Percentiles rank a stretch among this genome's conserved stretches.
Conservation (phyloP, 371 early-diverging fungal genomes). For the Lichtheimia ramosa region DNA sequence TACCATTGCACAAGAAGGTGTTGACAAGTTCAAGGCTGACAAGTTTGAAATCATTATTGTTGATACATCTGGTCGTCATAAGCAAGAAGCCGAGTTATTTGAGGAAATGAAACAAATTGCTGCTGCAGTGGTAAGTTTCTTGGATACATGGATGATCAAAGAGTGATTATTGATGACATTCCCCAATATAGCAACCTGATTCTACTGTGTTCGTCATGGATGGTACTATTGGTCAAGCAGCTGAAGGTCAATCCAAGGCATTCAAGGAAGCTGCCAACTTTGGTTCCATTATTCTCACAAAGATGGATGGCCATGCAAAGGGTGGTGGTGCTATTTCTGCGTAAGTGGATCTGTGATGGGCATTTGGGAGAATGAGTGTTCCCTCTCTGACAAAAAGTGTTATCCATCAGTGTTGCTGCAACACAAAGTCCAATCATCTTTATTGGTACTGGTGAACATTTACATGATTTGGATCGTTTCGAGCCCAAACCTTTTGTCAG, state of each 20-base stretch:
- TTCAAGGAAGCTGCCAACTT: constrained; percentile 97
- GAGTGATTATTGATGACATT: not conserved
- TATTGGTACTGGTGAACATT: constrained; percentile 99
- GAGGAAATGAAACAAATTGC: constrained; percentile 98
- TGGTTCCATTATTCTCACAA: constrained; percentile 98
- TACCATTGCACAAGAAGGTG: constrained; percentile 93
- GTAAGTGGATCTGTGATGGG: constrained; percentile 32
- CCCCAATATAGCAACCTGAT: constrained; percentile 68
- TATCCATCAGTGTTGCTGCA: constrained; percentile 83
- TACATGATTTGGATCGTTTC: constrained; percentile 97
- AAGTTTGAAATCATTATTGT: constrained; percentile 98
- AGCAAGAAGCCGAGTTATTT: constrained; percentile 97
- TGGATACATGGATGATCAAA: not conserved
- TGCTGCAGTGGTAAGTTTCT: constrained; percentile 65
- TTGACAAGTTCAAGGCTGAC: constrained; percentile 94
- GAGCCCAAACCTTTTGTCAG: constrained; percentile 93
- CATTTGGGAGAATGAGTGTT: too few relatives aligned
- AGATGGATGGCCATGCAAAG: constrained; percentile 99
- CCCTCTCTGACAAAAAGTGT: not conserved
- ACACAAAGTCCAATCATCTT: constrained; percentile 98
- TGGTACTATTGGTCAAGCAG: constrained; percentile 99
- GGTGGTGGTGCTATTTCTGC: constrained; percentile 99
- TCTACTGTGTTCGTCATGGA: constrained; percentile 99
- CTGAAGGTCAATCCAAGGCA: constrained; percentile 95
- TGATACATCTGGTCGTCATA: constrained; percentile 99